These are phyloP conservation scores for Eucalyptus melliodora DNA, from an alignment of 345 rosid species.

Conservation along the genomic window DNA sequence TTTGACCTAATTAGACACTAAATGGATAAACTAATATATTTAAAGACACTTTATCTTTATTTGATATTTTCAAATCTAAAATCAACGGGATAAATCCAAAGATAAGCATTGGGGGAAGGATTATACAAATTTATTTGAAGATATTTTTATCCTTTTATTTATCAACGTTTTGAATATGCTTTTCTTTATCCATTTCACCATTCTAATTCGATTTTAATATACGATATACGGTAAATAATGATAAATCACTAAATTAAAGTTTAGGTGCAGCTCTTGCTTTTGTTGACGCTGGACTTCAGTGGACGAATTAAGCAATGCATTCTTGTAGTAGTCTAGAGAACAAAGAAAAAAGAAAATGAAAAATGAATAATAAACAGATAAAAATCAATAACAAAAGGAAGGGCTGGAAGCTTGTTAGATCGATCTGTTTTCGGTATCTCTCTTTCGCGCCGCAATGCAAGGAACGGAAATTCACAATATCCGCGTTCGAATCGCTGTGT, in stretches of 20 bases:
- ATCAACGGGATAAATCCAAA: neutral
- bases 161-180: neutral
- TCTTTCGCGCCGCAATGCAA: too few relatives aligned
- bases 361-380: too few relatives aligned
- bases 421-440: too few relatives aligned
- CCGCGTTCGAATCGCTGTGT: too few relatives aligned
- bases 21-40: neutral
- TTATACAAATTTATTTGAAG: neutral
- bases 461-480: too few relatives aligned
- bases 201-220: too few relatives aligned
- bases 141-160: too few relatives aligned
- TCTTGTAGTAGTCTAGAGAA: too few relatives aligned
- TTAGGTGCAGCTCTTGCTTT: neutral
- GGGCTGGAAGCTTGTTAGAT: too few relatives aligned
- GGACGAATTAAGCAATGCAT: neutral
- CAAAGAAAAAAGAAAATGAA: too few relatives aligned
- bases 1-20: neutral
- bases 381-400: too few relatives aligned
- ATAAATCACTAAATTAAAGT: neutral
- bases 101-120: neutral
- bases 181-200: too few relatives aligned
- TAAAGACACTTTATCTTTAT: neutral
- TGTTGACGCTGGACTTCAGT: neutral
- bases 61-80: neutral
- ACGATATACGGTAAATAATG: neutral